These are phyloP conservation scores for Niveomyces coronatus DNA, from an alignment of 2,329 filamentous ascomycete genomes.

Conservation along the genomic window DNA sequence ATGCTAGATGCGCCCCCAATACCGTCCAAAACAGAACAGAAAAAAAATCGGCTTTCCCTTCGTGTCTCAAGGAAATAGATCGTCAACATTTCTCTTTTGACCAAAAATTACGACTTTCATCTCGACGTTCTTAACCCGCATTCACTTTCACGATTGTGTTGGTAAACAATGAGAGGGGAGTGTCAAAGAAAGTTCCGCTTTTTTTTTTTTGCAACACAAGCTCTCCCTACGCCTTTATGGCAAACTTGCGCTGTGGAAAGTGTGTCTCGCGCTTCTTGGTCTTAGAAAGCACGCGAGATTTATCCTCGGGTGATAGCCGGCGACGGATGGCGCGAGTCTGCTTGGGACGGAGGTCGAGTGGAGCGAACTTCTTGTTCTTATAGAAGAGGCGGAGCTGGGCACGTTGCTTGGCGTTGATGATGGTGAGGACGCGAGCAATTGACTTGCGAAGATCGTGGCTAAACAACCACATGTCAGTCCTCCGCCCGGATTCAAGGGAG, in stretches of 20 bases:
- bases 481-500: not conserved
- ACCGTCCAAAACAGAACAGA: too few relatives aligned
- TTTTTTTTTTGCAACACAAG: constrained; percentile 27
- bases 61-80: too few relatives aligned
- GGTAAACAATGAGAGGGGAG: too few relatives aligned
- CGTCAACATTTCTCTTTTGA: too few relatives aligned
- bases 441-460: constrained; percentile 99
- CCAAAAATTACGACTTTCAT: too few relatives aligned
- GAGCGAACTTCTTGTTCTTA: constrained; percentile 99
- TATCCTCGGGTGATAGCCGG: constrained; percentile 86
- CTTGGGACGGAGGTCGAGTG: constrained; percentile 97
- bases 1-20: too few relatives aligned
- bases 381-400: constrained; percentile 97
- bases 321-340: constrained; percentile 96
- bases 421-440: constrained; percentile 94
- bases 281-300: constrained; percentile 77
- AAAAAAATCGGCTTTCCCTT: too few relatives aligned
- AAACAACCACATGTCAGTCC: constrained; percentile 13
- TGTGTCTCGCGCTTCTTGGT: constrained; percentile 91
- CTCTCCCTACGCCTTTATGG: constrained; percentile 65
- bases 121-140: too few relatives aligned
- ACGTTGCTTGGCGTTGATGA: constrained; percentile 99
- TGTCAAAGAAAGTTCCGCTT: not conserved
- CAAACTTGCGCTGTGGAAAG: constrained; percentile 98
- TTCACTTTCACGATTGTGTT: too few relatives aligned